Evolutionary conservation across 2,329 filamentous ascomycete genomes (phyloP), one percentile per base, ranked within the genome.

Genomic region (Gyromitra esculenta): DNA sequence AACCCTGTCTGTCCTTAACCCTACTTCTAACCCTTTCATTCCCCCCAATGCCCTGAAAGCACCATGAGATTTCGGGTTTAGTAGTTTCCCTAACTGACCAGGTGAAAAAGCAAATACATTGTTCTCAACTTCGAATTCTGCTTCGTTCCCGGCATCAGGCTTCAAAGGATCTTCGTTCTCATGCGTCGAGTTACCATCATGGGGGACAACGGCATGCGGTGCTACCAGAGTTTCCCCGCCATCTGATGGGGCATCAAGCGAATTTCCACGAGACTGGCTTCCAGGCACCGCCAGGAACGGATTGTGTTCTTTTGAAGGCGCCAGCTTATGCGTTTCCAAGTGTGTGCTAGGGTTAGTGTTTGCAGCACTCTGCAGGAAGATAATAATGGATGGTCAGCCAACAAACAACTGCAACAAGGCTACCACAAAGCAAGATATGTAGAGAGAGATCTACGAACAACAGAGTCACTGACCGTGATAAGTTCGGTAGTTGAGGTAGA

Each of bases 71-170:
- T 97, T 97, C 2, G 94, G 94, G 82, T 96, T 96, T 77, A 95
- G 89, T 85, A 97, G 88, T 83, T 97, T 97, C 81, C 90, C 91
- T 78, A 97, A 86, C 81, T 96, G 91, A 13, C 94, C 94, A 1
- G 92, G 92, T 1, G 90, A 89, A 82, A 93, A 97, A 15, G 93
- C 94, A 81, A 97, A 97, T 0, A 91, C 91, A 82, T 96, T 97
- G 82, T 93, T 86, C 5, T 91, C 87, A 9, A 95, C 90, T 13
- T 88, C 81, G 80, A 96, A 97, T 78, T 95, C 92, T 18, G 85
- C 86, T 82, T 94, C 92, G 67, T 90, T 92, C 5, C 92, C 92
- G 48, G 89, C 87, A 82, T 96, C 93, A 0, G 93, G 92, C 64
- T 87, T 89, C 77, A 97, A 84, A 0, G 93, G 93, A 78, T 91